Base-by-base conservation (phyloP, 768 basidiomycete species). In the Suillus weaverae region DNA sequence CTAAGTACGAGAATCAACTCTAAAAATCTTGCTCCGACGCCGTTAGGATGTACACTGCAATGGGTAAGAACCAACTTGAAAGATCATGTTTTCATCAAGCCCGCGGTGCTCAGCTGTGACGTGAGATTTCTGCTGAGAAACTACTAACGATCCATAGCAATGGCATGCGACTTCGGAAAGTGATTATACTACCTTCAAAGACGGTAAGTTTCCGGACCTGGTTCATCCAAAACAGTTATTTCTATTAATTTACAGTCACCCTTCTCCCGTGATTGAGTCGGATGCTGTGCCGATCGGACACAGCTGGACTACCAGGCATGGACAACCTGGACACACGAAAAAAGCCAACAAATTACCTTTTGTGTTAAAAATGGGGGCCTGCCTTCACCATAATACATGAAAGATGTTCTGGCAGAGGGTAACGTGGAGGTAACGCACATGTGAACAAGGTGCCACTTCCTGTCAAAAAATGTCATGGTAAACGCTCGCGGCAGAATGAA, bases 81-180 rank as follows among this genome's bases (percentile, higher is more conserved):
- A 20, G 16, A 35, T 36, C 33, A 55, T 8, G 22, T 38, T 56
- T 36, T 51, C 50, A 51, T 30, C 56, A 38, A 57, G 38, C 36
- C 56, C 57, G 57, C 57, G 57, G 57, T 59, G 18, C 57, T 59
- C 26, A 20, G 10, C 18, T 41, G 26, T 57, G 56, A 57, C 56
- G 56, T 57, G 56, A 57, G 56, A 57, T 39, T 59, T 59, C 57
- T 41, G 39, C 36, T 59, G 38, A 59, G 57, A 41, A 57, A 59
- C 57, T 56, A 56, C 54, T 18, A 41, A 59, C 18, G 26, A 57
- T 57, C 56, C 56, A 38, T 56, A 57, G 38, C 56, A 39, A 30
- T 57, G 56, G 57, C 57, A 59, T 59, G 57, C 57, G 57, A 59
- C 57, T 59, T 59, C 39, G 57, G 38, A 18, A 59, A 59, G 57